These are phyloP conservation scores for Chaetomiaceae sp. DNA, from an alignment of 2,329 filamentous ascomycete genomes.

Conservation along the genomic window DNA sequence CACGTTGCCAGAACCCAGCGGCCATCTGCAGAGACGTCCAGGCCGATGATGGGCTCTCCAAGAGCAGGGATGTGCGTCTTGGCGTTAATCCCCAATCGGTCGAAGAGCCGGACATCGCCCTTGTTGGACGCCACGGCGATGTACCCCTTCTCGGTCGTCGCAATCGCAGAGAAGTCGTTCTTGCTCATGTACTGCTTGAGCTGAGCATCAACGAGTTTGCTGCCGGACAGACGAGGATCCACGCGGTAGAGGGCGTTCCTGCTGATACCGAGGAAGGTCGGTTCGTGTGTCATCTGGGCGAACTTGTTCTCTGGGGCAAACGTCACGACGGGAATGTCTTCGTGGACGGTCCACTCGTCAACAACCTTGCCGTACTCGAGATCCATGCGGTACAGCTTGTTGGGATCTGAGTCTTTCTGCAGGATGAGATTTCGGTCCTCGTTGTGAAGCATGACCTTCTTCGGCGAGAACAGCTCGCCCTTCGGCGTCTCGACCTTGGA, in stretches of 20 bases:
- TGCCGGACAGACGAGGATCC: constrained; percentile 82
- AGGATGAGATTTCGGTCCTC: constrained; percentile 87
- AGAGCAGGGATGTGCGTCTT: constrained; percentile 96
- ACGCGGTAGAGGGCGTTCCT: constrained; percentile 90
- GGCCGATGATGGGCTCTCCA: constrained; percentile 88
- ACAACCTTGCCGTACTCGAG: constrained; percentile 96
- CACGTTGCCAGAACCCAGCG: constrained; percentile 95
- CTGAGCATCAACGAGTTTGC: constrained; percentile 88
- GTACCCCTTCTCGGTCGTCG: constrained; percentile 94
- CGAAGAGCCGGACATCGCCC: constrained; percentile 92
- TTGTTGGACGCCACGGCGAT: constrained; percentile 97
- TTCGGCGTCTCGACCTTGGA: constrained; percentile 88
- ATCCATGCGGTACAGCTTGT: constrained; percentile 95
- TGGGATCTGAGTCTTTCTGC: constrained; percentile 77
- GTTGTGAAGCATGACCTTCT: constrained; percentile 93
- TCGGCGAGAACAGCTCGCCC: constrained; percentile 85
- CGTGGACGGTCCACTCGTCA: constrained; percentile 97
- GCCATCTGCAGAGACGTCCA: constrained; percentile 93
- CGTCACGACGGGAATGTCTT: constrained; percentile 86
- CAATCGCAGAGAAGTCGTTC: constrained; percentile 92
- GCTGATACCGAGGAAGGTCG: constrained; percentile 91
- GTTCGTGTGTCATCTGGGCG: constrained; percentile 90
- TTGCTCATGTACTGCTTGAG: constrained; percentile 96
- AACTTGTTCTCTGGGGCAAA: constrained; percentile 98
- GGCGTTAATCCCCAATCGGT: constrained; percentile 91